Percentiles rank a stretch among this genome's conserved stretches.
These are phyloP conservation scores for Tolypocladium capitatum DNA, from an alignment of 2,329 filamentous ascomycete genomes.

Conservation along the genomic window DNA sequence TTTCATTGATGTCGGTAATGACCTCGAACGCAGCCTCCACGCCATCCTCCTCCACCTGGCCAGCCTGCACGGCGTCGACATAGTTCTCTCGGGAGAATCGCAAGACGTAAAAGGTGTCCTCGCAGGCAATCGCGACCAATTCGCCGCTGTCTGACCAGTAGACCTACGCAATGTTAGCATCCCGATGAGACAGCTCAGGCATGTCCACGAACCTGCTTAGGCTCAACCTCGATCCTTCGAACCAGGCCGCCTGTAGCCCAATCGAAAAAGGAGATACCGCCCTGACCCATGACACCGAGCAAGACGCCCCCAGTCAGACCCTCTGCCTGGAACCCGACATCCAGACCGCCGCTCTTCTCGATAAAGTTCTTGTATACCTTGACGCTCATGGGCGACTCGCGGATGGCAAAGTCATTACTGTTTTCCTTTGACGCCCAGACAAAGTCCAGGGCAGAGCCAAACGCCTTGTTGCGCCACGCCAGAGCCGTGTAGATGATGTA, in stretches of 20 bases:
- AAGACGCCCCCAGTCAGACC: constrained; percentile 80
- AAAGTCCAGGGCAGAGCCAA: constrained; percentile 90
- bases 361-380: constrained; percentile 98
- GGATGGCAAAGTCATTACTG: constrained; percentile 95
- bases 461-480: constrained; percentile 94
- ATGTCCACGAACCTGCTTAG: constrained; percentile 28
- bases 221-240: constrained; percentile 75
- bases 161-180: constrained; percentile 35
- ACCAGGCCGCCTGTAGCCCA: constrained; percentile 86
- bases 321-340: constrained; percentile 91
- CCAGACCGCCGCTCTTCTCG: constrained; percentile 75
- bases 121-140: constrained; percentile 81
- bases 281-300: constrained; percentile 87
- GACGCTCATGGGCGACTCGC: constrained; percentile 85
- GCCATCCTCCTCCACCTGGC: constrained; percentile 75
- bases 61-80: constrained; percentile 66
- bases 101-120: constrained; percentile 90
- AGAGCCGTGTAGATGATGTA: constrained; percentile 98
- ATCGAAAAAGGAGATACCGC: constrained; percentile 91
- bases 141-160: constrained; percentile 98
- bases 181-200: not conserved
- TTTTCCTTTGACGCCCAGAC: constrained; percentile 96
- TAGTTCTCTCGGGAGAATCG: constrained; percentile 86
- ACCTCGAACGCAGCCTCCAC: constrained; percentile 95
- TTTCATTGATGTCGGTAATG: constrained; percentile 89